Base-by-base conservation (phyloP, 345 rosid genomes). In the Kandelia obovata region DNA sequence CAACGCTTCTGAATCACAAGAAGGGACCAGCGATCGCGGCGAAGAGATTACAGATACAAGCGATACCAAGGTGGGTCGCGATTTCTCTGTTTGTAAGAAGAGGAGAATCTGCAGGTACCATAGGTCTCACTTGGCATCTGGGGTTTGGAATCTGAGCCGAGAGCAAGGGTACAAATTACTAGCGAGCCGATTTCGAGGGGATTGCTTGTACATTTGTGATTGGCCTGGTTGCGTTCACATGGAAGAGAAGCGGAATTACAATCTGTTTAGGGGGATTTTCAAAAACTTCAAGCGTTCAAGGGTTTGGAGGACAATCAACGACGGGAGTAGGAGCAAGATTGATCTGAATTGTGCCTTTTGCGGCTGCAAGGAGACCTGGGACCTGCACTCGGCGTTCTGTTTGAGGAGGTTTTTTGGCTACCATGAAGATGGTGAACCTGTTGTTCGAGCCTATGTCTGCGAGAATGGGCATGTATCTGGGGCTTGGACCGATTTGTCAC, bases 381-480 rank as follows among this genome's bases (percentile, higher is more conserved):
- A 92, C 79, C 55, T 95, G 72, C 94, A 85, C 70, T 87, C 98
- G 2, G 86, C 98, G 17, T 95, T 92, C 82, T 95, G 99, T 69
- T 84, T 95, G 88, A 85, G 80, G 77, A 76, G 97, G 73, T 83
- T 69, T 17, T 89, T 78, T 8, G 94, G 92, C 68, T 95, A 73
- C 77, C 99, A 92, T 47, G 98, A 95, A 5, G 98, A 95, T 52
- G 98, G 98, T 0, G 98, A 95, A 67, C 99, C 97, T 0, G 91
- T 92, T 30, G 98, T 92, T 16, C 83, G 99, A 75, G 99, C 99
- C 71, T 95, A 83, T 81, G 97, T 92, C 0, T 95, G 99, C 74
- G 97, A 95, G 78, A 92, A 92, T 78, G 98, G 98, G 4, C 98
- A 95, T 73, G 96, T 92, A 66, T 90, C 96, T 8, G 99, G 99